Conservation (phyloP, 1,284 basidiomycete genomes). For the Mrakiaceae sp. region DNA sequence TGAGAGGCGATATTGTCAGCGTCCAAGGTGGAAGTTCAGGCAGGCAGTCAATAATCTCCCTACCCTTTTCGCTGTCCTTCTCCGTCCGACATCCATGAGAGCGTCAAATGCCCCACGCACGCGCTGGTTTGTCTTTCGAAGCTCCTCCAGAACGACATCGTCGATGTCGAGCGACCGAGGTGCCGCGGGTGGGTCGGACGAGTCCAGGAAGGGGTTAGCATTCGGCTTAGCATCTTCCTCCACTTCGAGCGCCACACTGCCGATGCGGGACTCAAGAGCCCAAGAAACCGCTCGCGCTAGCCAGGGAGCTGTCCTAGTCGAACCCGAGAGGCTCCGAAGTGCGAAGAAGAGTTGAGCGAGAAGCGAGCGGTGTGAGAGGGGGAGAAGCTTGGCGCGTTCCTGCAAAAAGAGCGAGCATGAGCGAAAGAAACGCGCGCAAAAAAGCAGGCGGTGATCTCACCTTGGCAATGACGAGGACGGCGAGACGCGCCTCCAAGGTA, state of each 20-base stretch:
- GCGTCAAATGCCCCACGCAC: constrained; percentile 20
- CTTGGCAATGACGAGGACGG: constrained; percentile 47
- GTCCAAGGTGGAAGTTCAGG: neutral
- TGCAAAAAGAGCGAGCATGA: constrained; percentile 23
- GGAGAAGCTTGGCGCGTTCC: constrained; percentile 44
- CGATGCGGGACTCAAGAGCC: constrained; percentile 22
- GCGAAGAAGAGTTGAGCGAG: constrained; percentile 50
- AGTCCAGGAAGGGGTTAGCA: neutral
- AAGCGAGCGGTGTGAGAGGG: constrained; percentile 47
- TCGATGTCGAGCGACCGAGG: neutral
- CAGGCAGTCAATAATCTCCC: too few species aligned
- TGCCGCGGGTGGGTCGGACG: constrained; percentile 26
- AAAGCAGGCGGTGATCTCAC: constrained; percentile 31
- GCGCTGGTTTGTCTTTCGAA: constrained; percentile 19
- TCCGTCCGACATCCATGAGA: constrained; percentile 1
- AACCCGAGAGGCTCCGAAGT: constrained; percentile 48
- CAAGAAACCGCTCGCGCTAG: constrained; percentile 45
- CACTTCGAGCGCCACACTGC: neutral
- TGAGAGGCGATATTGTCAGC: neutral
- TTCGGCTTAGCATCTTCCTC: neutral
- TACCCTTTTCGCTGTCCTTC: neutral
- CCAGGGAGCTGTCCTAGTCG: constrained; percentile 50
- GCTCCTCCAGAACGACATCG: constrained; percentile 25
- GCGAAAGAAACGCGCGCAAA: too few species aligned
- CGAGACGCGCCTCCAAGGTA: constrained; percentile 46